Percentiles rank a stretch among this genome's conserved stretches.
These are phyloP conservation scores for Colletotrichum limetticola DNA, from an alignment of 2,329 filamentous ascomycete genomes.

Conservation along the genomic window DNA sequence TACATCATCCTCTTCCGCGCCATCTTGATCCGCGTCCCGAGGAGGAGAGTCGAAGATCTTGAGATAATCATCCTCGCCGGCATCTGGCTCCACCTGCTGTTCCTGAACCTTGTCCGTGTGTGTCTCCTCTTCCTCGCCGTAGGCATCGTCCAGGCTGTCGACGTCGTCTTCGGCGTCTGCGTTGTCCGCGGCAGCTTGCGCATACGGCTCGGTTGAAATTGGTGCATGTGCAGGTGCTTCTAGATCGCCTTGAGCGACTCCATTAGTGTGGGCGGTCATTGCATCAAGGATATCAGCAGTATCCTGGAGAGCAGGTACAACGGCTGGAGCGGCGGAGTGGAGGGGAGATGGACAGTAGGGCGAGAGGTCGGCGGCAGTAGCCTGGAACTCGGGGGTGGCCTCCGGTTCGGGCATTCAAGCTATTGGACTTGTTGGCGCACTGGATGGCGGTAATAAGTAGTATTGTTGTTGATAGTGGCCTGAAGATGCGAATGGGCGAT, in stretches of 20 bases:
- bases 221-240: conserved; percentile 45
- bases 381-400: conserved; percentile 54
- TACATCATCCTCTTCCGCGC: conserved; percentile 50
- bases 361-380: conserved; percentile 64
- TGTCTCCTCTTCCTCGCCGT: conserved; percentile 52
- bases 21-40: conserved; percentile 48
- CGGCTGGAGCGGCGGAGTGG: conserved; percentile 56
- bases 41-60: conserved; percentile 62
- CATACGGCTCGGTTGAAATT: conserved; percentile 31
- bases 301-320: conserved; percentile 62
- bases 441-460: background rate
- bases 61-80: conserved; percentile 60
- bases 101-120: conserved; percentile 41
- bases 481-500: background rate
- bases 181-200: conserved; percentile 32
- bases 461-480: conserved; percentile 3
- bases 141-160: conserved; percentile 60
- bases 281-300: conserved; percentile 62
- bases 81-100: conserved; percentile 41
- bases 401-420: conserved; percentile 56
- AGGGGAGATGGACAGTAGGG: conserved; percentile 62
- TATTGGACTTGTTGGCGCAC: conserved; percentile 11
- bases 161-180: conserved; percentile 44
- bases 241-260: conserved; percentile 32
- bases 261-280: conserved; percentile 47